These are phyloP conservation scores for Acidiella bohemica DNA, from an alignment of 495 filamentous ascomycete genomes.

Conservation along the genomic window DNA sequence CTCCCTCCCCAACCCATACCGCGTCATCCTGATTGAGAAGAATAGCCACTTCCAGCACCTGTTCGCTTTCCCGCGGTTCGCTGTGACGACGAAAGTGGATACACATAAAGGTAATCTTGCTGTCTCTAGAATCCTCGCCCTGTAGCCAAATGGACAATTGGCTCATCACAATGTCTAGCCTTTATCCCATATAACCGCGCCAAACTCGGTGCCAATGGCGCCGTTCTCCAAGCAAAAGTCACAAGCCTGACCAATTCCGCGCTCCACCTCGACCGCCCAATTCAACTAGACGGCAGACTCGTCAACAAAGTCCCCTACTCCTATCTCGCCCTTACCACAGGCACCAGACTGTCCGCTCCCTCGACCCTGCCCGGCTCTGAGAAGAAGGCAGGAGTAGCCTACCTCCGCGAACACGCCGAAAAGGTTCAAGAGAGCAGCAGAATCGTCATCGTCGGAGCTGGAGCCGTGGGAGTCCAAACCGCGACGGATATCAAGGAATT, in stretches of 20 bases:
- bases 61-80: slow-evolving; percentile 41
- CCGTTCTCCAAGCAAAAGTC: slow-evolving; percentile 24
- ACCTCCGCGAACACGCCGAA: slow-evolving; percentile 12
- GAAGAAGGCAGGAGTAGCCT: slow-evolving; percentile 8
- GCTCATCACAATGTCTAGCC: no score
- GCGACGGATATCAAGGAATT: slow-evolving; percentile 45
- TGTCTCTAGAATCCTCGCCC: no score
- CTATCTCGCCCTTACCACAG: slow-evolving; percentile 2
- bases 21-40: slow-evolving; percentile 42
- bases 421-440: slow-evolving; percentile 30
- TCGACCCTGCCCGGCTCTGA: slow-evolving; percentile 13
- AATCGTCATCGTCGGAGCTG: slow-evolving; percentile 46
- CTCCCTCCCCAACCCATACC: no score
- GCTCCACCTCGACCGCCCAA: slow-evolving; percentile 5
- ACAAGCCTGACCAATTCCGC: slow-evolving; percentile 1
- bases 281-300: slow-evolving; percentile 1
- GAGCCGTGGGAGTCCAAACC: slow-evolving; percentile 48
- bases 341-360: slow-evolving; percentile 9
- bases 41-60: slow-evolving; percentile 47
- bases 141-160: no score
- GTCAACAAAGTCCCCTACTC: not conserved
- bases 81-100: slow-evolving; percentile 28
- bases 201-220: slow-evolving; percentile 16
- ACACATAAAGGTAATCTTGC: no score
- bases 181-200: slow-evolving; percentile 37